A percentile compares a stretch with the other conserved stretches of the same genome.
Evolutionary conservation across 345 rosid genomes (phyloP).

Genomic region (Fremontodendron californicum): DNA sequence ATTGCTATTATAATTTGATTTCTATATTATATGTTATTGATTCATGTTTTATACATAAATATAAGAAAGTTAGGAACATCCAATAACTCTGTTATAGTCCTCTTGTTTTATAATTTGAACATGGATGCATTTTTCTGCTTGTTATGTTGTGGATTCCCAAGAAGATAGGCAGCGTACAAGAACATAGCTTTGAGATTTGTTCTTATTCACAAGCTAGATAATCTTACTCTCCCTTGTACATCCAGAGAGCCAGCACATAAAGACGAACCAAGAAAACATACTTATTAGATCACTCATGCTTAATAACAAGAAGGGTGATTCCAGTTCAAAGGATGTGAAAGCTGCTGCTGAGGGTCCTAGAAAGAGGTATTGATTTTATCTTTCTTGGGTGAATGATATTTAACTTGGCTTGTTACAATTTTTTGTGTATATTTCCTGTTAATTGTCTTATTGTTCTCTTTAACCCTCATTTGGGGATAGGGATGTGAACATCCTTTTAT

Average conservation of each 20-base stretch:
- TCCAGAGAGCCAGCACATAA: constrained; percentile 73
- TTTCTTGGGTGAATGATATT: constrained; percentile 8
- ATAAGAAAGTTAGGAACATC: neutral
- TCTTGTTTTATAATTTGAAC: neutral
- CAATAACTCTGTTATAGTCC: neutral
- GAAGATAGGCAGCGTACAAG: neutral
- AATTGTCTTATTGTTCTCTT: neutral
- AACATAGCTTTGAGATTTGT: neutral
- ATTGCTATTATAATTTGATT: neutral
- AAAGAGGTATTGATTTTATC: constrained; percentile 52
- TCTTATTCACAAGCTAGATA: constrained; percentile 1
- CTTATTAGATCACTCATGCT: constrained; percentile 78
- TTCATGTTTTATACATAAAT: neutral
- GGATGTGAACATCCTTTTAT: neutral
- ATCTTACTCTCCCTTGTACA: constrained; percentile 22
- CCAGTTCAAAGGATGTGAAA: constrained; percentile 56
- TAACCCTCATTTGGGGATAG: neutral
- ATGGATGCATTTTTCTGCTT: neutral
- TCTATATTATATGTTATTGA: too few species aligned
- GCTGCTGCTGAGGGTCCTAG: constrained; percentile 56
- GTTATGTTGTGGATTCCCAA: neutral
- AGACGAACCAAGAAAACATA: constrained; percentile 85
- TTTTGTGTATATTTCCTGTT: too few species aligned
- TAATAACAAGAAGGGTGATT: constrained; percentile 62
- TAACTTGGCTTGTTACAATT: neutral